These are phyloP conservation scores for Skeletonema marinoi DNA, from an alignment of 108 stramenopile species.

Conservation along the genomic window DNA sequence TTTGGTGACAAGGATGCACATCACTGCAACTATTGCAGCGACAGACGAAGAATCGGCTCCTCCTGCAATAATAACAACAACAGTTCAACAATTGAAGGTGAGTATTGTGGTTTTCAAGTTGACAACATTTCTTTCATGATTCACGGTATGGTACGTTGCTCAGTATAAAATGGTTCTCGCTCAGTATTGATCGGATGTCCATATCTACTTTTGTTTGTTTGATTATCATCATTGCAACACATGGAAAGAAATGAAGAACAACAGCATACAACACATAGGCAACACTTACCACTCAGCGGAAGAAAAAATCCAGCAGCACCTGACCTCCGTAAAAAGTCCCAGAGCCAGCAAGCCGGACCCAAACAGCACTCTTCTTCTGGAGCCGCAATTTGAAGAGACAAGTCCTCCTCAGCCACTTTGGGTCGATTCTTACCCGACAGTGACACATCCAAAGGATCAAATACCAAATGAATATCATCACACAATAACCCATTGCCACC, in stretches of 20 bases:
- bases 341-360: slow-evolving; percentile 99
- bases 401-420: slow-evolving; percentile 11
- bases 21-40: slow-evolving; percentile 95
- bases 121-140: background rate
- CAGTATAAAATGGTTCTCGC: slow-evolving; percentile 29
- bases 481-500: slow-evolving; percentile 16
- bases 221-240: slow-evolving; percentile 45
- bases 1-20: slow-evolving; percentile 89
- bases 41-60: slow-evolving; percentile 96
- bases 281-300: slow-evolving; percentile 80
- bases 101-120: background rate
- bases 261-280: background rate
- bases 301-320: slow-evolving; percentile 95
- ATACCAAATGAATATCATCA: slow-evolving; percentile 33
- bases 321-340: slow-evolving; percentile 96
- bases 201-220: slow-evolving; percentile 44
- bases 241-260: background rate
- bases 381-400: slow-evolving; percentile 44
- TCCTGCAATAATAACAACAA: slow-evolving; percentile 46
- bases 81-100: background rate
- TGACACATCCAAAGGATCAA: slow-evolving; percentile 8
- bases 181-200: slow-evolving; percentile 53
- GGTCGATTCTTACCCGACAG: slow-evolving; percentile 13
- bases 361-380: slow-evolving; percentile 98
- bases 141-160: slow-evolving; percentile 21